A percentile compares a stretch with the other conserved stretches of the same genome.
Evolutionary conservation across 805 yeast species (phyloP).

Genomic region (Nakazawaea siamensis): DNA sequence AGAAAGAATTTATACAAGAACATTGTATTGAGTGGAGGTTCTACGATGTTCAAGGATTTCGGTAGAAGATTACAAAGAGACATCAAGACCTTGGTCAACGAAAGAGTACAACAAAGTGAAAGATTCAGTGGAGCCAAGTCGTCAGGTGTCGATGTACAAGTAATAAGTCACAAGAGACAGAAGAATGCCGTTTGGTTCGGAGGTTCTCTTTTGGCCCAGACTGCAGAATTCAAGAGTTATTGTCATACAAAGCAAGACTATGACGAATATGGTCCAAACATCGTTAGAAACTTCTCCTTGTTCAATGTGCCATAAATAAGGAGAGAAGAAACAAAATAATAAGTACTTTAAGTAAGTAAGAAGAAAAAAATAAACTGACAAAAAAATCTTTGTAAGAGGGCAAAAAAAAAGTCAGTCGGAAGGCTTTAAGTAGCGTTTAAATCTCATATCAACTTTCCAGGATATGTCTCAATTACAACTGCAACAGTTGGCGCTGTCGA

Average conservation of each 20-base stretch:
- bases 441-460: not conserved
- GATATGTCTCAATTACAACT: slow-evolving; percentile 9
- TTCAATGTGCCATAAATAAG: slow-evolving; percentile 76
- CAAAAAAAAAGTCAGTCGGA: not conserved
- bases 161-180: slow-evolving; percentile 93
- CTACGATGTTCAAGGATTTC: slow-evolving; percentile 97
- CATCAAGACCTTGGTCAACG: slow-evolving; percentile 77
- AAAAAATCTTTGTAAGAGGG: too few relatives aligned
- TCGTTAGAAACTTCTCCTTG: slow-evolving; percentile 92
- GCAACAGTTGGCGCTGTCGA: slow-evolving; percentile 2
- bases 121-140: slow-evolving; percentile 65
- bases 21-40: slow-evolving; percentile 94
- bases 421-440: not conserved
- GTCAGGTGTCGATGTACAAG: slow-evolving; percentile 95
- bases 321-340: not conserved
- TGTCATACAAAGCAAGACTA: slow-evolving; percentile 96
- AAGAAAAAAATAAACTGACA: not conserved
- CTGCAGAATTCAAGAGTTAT: slow-evolving; percentile 91
- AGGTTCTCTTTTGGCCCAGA: slow-evolving; percentile 93
- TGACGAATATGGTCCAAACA: slow-evolving; percentile 96
- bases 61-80: slow-evolving; percentile 97
- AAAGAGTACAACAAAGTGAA: slow-evolving; percentile 80
- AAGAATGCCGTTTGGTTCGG: slow-evolving; percentile 99
- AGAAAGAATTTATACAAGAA: slow-evolving; percentile 94
- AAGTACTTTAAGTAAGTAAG: not conserved